These are phyloP conservation scores for Penicillium bovifimosum DNA, from an alignment of 495 filamentous ascomycete genomes.

Conservation along the genomic window DNA sequence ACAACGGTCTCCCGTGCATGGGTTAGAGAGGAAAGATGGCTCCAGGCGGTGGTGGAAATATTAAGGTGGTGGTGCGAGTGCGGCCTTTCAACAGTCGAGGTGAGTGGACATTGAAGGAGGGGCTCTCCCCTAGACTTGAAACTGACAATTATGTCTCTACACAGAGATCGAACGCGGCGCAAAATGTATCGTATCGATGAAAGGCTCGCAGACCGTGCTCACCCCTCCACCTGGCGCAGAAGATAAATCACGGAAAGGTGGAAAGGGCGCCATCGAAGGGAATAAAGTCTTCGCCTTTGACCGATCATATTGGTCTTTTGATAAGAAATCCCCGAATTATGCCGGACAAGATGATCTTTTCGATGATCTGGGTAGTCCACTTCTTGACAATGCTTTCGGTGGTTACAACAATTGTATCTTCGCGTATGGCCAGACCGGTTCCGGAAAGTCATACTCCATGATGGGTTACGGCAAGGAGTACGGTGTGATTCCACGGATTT, in stretches of 20 bases:
- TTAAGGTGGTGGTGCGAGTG: constrained; percentile 97
- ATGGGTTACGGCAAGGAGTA: constrained; percentile 98
- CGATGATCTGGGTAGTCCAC: constrained; percentile 77
- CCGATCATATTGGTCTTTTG: constrained; percentile 96
- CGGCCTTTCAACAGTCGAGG: constrained; percentile 92
- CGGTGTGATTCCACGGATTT: constrained; percentile 97
- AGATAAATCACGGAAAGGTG: constrained; percentile 53
- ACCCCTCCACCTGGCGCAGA: constrained; percentile 65
- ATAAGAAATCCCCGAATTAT: constrained; percentile 71
- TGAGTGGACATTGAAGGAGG: constrained; percentile 38
- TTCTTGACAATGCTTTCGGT: constrained; percentile 97
- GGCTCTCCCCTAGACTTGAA: not conserved
- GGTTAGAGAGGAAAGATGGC: constrained; percentile 53
- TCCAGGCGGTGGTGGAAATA: constrained; percentile 84
- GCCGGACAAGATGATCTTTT: constrained; percentile 89
- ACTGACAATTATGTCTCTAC: not conserved
- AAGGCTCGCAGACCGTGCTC: constrained; percentile 82
- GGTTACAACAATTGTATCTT: constrained; percentile 99
- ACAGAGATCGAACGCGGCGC: constrained; percentile 81
- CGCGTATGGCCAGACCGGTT: constrained; percentile 97
- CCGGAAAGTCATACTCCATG: constrained; percentile 99
- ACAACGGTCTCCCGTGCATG: constrained; percentile 29
- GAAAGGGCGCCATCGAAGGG: constrained; percentile 62
- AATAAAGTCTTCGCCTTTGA: constrained; percentile 94
- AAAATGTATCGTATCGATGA: constrained; percentile 99